Conservation (phyloP, 441 rosid species). For the Croton setiger region DNA sequence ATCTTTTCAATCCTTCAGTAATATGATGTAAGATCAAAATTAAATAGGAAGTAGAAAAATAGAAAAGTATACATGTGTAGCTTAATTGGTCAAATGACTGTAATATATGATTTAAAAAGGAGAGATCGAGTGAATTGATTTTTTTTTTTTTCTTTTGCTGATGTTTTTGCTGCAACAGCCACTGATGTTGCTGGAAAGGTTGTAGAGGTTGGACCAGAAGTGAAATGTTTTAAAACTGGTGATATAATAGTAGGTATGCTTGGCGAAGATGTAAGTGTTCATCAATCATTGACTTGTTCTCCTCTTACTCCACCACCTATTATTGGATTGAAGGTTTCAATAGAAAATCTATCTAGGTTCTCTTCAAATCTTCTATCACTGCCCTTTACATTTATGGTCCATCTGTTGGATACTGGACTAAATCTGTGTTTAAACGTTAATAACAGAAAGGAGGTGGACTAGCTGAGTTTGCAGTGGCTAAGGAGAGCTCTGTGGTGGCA, state of each 20-base stretch:
- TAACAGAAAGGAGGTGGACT: conserved; percentile 60
- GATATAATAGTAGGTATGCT: conserved; percentile 68
- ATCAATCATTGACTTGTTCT: neutral
- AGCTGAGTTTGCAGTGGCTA: conserved; percentile 57
- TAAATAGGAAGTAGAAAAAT: too few relatives aligned
- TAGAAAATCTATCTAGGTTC: too few relatives aligned
- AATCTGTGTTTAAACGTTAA: neutral
- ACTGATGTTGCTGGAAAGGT: conserved; percentile 44
- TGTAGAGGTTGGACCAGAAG: conserved; percentile 43
- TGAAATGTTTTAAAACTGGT: conserved; percentile 60
- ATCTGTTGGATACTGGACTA: too few relatives aligned
- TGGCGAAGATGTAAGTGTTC: conserved; percentile 17
- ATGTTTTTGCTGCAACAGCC: conserved; percentile 21
- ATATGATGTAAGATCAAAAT: too few relatives aligned
- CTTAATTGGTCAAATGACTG: too few relatives aligned
- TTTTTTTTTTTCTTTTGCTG: neutral
- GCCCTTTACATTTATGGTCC: neutral
- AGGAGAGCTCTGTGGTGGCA: conserved; percentile 49
- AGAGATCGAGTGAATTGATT: too few relatives aligned
- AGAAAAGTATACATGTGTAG: too few relatives aligned
- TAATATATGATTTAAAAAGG: too few relatives aligned
- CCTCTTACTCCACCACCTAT: neutral
- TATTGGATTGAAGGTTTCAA: too few relatives aligned
- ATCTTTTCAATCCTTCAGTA: neutral
- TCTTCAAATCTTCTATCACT: too few relatives aligned